Evolutionary conservation across 805 yeast species (phyloP).

Genomic region (Soucietia sequanensis): DNA sequence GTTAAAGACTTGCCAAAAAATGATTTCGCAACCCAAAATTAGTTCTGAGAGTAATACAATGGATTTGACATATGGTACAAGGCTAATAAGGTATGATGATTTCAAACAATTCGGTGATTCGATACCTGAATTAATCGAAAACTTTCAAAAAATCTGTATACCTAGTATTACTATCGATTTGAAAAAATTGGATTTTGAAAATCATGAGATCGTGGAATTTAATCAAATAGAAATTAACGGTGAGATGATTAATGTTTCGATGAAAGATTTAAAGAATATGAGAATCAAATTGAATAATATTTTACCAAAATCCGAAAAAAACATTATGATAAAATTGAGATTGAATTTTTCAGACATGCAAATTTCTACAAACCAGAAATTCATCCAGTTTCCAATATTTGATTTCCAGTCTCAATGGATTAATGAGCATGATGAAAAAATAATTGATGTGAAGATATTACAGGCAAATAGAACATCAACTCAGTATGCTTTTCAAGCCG

Average conservation of each 20-base stretch:
- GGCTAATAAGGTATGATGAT: constrained; percentile 14
- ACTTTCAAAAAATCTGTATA: constrained; percentile 18
- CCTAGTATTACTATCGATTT: constrained; percentile 21
- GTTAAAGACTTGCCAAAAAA: constrained; percentile 9
- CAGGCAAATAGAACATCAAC: too few species aligned
- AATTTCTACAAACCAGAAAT: neutral
- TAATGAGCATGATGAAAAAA: constrained; percentile 2
- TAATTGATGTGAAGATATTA: constrained; percentile 1
- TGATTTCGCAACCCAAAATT: constrained; percentile 11
- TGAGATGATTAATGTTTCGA: constrained; percentile 11
- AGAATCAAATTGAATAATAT: constrained; percentile 13
- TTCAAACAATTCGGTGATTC: constrained; percentile 16
- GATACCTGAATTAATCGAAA: constrained; percentile 10
- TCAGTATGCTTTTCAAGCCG: too few species aligned
- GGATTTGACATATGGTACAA: constrained; percentile 16
- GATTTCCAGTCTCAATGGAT: constrained; percentile 9
- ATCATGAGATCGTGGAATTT: constrained; percentile 12
- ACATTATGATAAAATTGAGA: constrained; percentile 12
- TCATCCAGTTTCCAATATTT: constrained; percentile 8
- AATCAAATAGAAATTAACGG: constrained; percentile 24
- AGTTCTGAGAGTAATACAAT: constrained; percentile 1
- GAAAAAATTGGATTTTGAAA: constrained; percentile 8
- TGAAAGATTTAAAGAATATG: constrained; percentile 3
- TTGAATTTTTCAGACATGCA: constrained; percentile 2
- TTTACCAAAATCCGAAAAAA: constrained; percentile 12